phyloP scores from a whole-genome alignment of 179 eudicot species.

The Carnegiea gigantea region DNA sequence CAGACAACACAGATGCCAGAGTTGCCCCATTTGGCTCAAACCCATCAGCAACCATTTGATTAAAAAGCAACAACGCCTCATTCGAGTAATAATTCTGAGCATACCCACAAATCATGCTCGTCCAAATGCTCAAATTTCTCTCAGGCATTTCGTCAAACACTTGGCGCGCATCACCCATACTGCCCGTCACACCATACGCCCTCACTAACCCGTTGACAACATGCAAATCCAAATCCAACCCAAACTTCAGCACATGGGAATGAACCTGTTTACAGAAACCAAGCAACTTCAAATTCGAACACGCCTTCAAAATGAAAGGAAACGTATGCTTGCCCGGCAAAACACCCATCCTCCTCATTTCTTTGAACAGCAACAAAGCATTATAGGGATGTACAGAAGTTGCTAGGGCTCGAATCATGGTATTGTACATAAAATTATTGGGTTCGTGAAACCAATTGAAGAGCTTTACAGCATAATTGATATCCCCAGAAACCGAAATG shows the following conservation, averaged over 20 bases:
- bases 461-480: constrained; percentile 44
- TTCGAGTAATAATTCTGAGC: constrained; percentile 43
- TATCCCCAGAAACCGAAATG: constrained; percentile 44
- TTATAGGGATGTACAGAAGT: constrained; percentile 30
- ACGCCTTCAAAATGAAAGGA: constrained; percentile 57
- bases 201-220: constrained; percentile 56
- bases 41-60: constrained; percentile 42
- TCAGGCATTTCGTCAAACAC: constrained; percentile 53
- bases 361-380: constrained; percentile 39
- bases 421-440: constrained; percentile 62
- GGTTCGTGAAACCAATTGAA: constrained; percentile 34
- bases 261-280: constrained; percentile 46
- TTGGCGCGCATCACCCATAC: constrained; percentile 36
- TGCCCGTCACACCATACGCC: constrained; percentile 33
- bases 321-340: constrained; percentile 65
- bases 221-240: constrained; percentile 49
- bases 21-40: constrained; percentile 58
- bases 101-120: constrained; percentile 68
- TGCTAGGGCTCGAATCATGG: constrained; percentile 57
- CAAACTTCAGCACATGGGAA: constrained; percentile 43
- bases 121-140: constrained; percentile 62
- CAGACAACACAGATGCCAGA: constrained; percentile 64
- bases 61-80: constrained; percentile 51
- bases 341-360: constrained; percentile 42
- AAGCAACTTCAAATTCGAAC: constrained; percentile 30